These are phyloP conservation scores for Tylopilus sp. DNA, from an alignment of 768 basidiomycete genomes.

Conservation along the genomic window DNA sequence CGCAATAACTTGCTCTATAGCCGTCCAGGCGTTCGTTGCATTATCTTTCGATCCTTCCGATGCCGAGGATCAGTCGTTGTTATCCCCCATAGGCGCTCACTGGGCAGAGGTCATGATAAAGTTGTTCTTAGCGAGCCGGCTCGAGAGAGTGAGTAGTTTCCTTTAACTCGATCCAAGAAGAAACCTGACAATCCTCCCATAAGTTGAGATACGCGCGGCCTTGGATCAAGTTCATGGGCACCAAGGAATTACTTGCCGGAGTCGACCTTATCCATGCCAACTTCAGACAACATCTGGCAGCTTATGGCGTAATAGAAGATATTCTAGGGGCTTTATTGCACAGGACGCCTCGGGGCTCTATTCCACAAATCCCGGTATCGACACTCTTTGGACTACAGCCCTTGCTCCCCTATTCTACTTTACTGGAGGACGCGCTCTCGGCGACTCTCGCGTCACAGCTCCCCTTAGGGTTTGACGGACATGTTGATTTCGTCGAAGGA, in stretches of 20 bases:
- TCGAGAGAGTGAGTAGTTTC: constrained; percentile 9
- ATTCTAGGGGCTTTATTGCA: constrained; percentile 35
- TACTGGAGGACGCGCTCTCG: constrained; percentile 50
- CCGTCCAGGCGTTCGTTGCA: constrained; percentile 39
- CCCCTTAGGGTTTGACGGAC: constrained; percentile 29
- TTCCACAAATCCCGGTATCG: constrained; percentile 27
- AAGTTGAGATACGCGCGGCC: constrained; percentile 13
- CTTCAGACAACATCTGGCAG: background rate
- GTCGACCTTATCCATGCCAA: constrained; percentile 38
- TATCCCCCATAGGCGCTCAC: constrained; percentile 39
- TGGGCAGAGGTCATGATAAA: constrained; percentile 36
- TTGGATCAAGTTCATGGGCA: constrained; percentile 58
- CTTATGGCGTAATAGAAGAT: constrained; percentile 31
- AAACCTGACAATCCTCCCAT: background rate
- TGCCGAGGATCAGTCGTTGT: constrained; percentile 36
- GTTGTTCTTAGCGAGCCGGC: constrained; percentile 9
- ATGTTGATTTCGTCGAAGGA: constrained; percentile 3
- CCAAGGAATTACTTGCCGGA: constrained; percentile 39
- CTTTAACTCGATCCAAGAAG: background rate
- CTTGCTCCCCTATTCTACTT: constrained; percentile 32
- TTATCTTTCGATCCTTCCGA: constrained; percentile 36
- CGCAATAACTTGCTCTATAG: constrained; percentile 30
- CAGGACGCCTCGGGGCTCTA: constrained; percentile 3
- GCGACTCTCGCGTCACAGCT: constrained; percentile 35
- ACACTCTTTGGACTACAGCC: constrained; percentile 38